Percentiles rank a stretch among this genome's conserved stretches.
Conservation (phyloP, 352 stramenopile genomes). For the Aphanomyces astaci region DNA sequence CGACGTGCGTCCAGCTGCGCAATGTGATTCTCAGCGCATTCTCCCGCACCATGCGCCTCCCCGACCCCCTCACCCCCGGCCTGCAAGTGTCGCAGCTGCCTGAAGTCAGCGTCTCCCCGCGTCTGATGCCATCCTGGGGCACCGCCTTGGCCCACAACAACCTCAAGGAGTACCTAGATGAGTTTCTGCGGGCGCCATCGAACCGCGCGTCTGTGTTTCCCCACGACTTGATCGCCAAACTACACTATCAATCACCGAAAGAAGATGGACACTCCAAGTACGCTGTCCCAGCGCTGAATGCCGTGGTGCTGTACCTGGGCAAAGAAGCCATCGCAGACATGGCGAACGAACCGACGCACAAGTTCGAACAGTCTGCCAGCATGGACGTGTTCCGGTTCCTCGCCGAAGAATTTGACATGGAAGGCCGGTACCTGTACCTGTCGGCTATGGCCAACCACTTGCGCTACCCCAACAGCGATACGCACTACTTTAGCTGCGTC, state of each 20-base stretch:
- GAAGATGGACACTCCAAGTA: conserved; percentile 70
- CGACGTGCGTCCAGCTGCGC: conserved; percentile 95
- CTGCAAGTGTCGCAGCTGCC: conserved; percentile 96
- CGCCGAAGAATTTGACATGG: conserved; percentile 92
- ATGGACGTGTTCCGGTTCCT: conserved; percentile 96
- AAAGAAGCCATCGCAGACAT: conserved; percentile 82
- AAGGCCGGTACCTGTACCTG: conserved; percentile 96
- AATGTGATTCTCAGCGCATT: conserved; percentile 98
- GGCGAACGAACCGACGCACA: conserved; percentile 38
- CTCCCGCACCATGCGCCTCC: conserved; percentile 94
- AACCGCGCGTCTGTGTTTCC: conserved; percentile 86
- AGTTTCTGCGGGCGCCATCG: conserved; percentile 87
- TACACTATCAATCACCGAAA: conserved; percentile 51
- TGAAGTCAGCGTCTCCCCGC: conserved; percentile 92
- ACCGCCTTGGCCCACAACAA: conserved; percentile 84
- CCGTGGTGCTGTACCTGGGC: conserved; percentile 75
- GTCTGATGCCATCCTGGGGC: conserved; percentile 92
- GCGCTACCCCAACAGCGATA: conserved; percentile 98
- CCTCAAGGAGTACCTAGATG: conserved; percentile 93
- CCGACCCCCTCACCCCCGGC: conserved; percentile 96
- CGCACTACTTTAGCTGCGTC: conserved; percentile 98
- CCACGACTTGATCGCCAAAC: conserved; percentile 62
- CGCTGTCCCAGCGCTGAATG: conserved; percentile 92
- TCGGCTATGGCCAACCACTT: conserved; percentile 98
- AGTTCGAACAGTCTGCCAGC: conserved; percentile 79